A percentile compares a stretch with the other conserved stretches of the same genome.
Conservation (phyloP, 1,284 basidiomycete genomes). For the Phaffia rhodozyma region DNA sequence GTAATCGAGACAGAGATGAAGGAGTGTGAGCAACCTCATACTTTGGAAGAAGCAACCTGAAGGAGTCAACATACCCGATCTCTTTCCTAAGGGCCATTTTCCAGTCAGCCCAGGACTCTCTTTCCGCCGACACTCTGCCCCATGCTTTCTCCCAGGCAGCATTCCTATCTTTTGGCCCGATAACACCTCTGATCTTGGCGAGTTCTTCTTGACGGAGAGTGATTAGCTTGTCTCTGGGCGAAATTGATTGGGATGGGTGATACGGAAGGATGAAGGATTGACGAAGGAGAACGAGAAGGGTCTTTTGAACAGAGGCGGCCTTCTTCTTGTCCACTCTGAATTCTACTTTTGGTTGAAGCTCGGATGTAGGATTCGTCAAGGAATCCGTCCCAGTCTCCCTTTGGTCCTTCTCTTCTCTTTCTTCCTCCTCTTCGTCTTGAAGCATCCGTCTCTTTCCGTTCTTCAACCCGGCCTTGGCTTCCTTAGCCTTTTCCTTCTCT, state of each 20-base stretch:
- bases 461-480: too few species aligned
- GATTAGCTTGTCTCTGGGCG: constrained; percentile 29
- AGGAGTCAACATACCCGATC: constrained; percentile 12
- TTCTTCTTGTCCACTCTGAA: neutral
- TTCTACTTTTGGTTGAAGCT: neutral
- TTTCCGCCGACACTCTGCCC: constrained; percentile 30
- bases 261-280: constrained; percentile 7
- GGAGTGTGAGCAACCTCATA: neutral
- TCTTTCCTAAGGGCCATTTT: constrained; percentile 22
- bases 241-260: constrained; percentile 18
- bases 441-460: too few species aligned
- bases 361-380: neutral
- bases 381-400: neutral
- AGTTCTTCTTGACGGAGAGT: constrained; percentile 25
- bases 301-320: neutral
- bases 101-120: constrained; percentile 27
- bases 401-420: neutral
- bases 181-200: constrained; percentile 28
- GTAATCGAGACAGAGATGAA: neutral
- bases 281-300: constrained; percentile 7
- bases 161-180: constrained; percentile 32
- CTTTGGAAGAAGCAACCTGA: neutral
- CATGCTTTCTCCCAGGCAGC: constrained; percentile 28
- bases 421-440: too few species aligned
- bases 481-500: too few species aligned